Conservation (phyloP, 192 early-diverging fungal genomes). For the Phlyctochytrium arcticum region DNA sequence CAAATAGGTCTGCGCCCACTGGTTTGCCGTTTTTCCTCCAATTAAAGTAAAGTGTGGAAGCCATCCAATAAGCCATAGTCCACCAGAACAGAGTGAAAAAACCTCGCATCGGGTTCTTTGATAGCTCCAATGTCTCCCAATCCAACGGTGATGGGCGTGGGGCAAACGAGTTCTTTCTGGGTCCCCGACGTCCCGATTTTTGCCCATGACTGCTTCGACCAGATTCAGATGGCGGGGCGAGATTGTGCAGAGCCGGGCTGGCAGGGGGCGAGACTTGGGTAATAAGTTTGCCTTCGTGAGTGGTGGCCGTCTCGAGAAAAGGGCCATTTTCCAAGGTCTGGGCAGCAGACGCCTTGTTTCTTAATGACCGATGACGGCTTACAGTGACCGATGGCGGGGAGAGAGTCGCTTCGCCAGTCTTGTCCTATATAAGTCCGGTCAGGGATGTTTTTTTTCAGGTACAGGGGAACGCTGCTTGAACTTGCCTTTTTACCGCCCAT, state of each 20-base stretch:
- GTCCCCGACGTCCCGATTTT: neutral
- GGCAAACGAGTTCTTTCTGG: slow-evolving; percentile 25
- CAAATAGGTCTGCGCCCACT: slow-evolving; percentile 46
- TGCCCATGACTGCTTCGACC: neutral
- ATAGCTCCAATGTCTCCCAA: slow-evolving; percentile 21
- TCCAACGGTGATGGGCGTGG: slow-evolving; percentile 32
- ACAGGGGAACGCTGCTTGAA: too few relatives aligned
- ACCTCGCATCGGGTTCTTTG: slow-evolving; percentile 52
- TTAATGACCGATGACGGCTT: neutral
- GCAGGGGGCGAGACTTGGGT: slow-evolving; percentile 7
- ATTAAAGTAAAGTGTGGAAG: slow-evolving; percentile 57
- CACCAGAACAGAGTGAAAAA: slow-evolving; percentile 85
- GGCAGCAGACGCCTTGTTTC: slow-evolving; percentile 7
- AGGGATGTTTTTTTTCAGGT: too few relatives aligned
- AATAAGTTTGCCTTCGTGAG: slow-evolving; percentile 4
- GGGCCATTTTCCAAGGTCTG: slow-evolving; percentile 11
- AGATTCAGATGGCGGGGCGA: neutral
- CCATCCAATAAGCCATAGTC: slow-evolving; percentile 66
- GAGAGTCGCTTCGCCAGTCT: neutral
- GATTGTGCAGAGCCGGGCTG: neutral
- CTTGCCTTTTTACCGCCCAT: too few relatives aligned
- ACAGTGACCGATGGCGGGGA: neutral
- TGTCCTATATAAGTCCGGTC: too few relatives aligned
- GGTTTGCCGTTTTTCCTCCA: slow-evolving; percentile 50
- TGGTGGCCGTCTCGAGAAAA: slow-evolving; percentile 2